A percentile compares a stretch with the other conserved stretches of the same genome.
phyloP scores from a whole-genome alignment of 805 yeast species.

The Babjeviella inositovora region DNA sequence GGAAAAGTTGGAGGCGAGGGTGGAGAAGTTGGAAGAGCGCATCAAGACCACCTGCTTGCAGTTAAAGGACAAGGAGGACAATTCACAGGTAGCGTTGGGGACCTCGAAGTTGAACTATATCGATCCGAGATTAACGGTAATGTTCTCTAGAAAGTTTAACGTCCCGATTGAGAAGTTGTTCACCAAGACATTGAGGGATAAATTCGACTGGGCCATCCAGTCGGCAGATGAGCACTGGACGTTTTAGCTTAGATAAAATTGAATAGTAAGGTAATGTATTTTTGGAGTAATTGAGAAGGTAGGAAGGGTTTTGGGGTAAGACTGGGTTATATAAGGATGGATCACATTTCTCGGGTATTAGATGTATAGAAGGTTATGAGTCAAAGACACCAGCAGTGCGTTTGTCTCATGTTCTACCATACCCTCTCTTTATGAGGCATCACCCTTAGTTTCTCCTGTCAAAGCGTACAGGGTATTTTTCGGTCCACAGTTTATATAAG shows the following conservation, averaged over 20 bases:
- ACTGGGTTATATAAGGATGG: neutral
- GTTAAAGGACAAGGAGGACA: constrained; percentile 84
- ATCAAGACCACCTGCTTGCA: constrained; percentile 55
- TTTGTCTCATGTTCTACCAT: neutral
- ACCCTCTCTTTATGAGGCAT: too few species aligned
- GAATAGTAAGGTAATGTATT: neutral
- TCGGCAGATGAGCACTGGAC: constrained; percentile 80
- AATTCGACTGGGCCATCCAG: constrained; percentile 93
- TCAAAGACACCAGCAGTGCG: neutral
- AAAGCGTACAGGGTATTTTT: too few species aligned
- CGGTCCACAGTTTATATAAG: too few species aligned
- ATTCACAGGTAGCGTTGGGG: constrained; percentile 82
- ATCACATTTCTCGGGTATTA: too few species aligned
- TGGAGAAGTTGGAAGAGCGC: constrained; percentile 58
- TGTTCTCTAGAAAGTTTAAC: constrained; percentile 69
- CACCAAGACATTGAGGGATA: constrained; percentile 81
- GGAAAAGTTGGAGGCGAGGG: constrained; percentile 59
- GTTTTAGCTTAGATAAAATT: constrained; percentile 24
- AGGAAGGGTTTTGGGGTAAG: neutral
- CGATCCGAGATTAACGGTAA: constrained; percentile 83
- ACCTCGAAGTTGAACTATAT: constrained; percentile 92
- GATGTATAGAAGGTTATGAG: neutral
- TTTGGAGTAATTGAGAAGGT: neutral
- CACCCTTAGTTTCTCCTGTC: too few species aligned
- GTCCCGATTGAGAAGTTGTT: constrained; percentile 90